phyloP scores from a whole-genome alignment of 768 basidiomycete genomes.

The Exidia glandulosa region DNA sequence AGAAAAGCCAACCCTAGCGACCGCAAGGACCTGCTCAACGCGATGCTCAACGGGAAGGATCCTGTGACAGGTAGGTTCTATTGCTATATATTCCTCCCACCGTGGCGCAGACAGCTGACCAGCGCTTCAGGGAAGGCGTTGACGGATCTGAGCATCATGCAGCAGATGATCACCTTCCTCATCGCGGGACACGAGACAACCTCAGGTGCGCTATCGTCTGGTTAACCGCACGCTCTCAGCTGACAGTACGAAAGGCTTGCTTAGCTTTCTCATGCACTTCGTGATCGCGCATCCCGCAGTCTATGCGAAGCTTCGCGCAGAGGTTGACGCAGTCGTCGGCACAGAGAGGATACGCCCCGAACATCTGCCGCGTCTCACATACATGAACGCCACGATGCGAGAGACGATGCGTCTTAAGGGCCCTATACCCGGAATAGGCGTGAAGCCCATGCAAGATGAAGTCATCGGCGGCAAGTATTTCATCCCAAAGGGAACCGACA shows the following conservation, averaged over 20 bases:
- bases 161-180: conserved; percentile 40
- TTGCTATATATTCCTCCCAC: not conserved
- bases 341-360: conserved; percentile 24
- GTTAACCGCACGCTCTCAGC: not conserved
- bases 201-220: conserved; percentile 16
- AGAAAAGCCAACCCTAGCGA: conserved; percentile 26
- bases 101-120: too few relatives aligned
- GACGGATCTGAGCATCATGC: conserved; percentile 29
- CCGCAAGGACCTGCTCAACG: conserved; percentile 33
- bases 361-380: conserved; percentile 33
- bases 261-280: conserved; percentile 33
- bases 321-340: conserved; percentile 37
- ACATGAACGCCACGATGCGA: conserved; percentile 26
- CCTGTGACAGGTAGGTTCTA: conserved; percentile 20
- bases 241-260: conserved; percentile 14
- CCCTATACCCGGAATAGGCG: conserved; percentile 25
- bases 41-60: conserved; percentile 35
- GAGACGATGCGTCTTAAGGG: conserved; percentile 28
- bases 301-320: conserved; percentile 33
- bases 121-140: conserved; percentile 21
- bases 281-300: conserved; percentile 33
- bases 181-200: conserved; percentile 28
- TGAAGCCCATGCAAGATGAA: conserved; percentile 24
- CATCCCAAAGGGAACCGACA: conserved; percentile 20
- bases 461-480: conserved; percentile 31